A percentile compares a stretch with the other conserved stretches of the same genome.
Conservation (phyloP, 106 monocot genomes). For the Dioscorea alata region DNA sequence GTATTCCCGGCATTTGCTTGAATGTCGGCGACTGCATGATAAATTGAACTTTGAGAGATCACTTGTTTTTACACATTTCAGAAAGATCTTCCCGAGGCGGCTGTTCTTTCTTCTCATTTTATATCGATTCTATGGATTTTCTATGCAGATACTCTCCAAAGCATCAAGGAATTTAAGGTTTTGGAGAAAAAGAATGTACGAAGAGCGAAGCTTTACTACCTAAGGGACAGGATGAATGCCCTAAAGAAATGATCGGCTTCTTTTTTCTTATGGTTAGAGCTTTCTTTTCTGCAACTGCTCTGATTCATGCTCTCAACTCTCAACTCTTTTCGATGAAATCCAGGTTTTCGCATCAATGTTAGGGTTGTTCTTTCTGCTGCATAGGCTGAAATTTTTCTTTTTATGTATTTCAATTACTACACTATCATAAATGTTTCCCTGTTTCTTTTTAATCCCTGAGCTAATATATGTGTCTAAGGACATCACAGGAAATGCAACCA, state of each 20-base stretch:
- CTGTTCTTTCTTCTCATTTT: background rate
- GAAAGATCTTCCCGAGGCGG: background rate
- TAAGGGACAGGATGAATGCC: constrained; percentile 82
- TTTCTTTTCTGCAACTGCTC: no score
- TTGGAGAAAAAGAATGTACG: constrained; percentile 75
- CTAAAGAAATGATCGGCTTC: constrained; percentile 50
- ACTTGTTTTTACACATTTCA: background rate
- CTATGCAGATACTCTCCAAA: constrained; percentile 80
- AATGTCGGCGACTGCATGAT: background rate
- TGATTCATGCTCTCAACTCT: no score
- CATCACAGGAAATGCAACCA: no score
- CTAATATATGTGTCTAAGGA: no score
- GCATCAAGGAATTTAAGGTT: constrained; percentile 84
- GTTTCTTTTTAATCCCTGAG: no score
- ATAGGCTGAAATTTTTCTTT: no score
- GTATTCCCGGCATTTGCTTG: background rate
- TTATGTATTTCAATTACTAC: no score
- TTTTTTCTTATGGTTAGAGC: background rate
- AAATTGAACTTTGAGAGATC: background rate
- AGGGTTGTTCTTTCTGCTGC: no score
- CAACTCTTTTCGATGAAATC: no score
- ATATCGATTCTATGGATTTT: background rate
- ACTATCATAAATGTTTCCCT: no score
- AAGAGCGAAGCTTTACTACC: constrained; percentile 92
- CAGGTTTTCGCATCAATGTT: no score